Evolutionary conservation across 2,329 filamentous ascomycete genomes (phyloP).

Genomic region (Ustilaginoidea virens): DNA sequence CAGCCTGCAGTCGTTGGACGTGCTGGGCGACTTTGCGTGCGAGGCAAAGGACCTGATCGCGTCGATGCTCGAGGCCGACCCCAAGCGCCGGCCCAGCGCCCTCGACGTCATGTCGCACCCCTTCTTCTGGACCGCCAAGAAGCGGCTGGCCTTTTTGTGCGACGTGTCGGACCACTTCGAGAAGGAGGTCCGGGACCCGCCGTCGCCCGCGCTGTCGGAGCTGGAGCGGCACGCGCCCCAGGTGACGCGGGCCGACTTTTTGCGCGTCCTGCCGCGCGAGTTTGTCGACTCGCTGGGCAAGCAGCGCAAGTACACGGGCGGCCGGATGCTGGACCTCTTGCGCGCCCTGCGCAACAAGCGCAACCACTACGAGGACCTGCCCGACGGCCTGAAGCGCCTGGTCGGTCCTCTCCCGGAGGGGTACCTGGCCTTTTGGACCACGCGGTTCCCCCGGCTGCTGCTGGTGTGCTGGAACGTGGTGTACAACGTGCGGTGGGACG

Average conservation of each 20-base stretch:
- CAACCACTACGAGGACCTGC: conserved; percentile 96
- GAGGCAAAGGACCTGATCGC: conserved; percentile 79
- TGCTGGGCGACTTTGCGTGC: conserved; percentile 66
- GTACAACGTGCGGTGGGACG: conserved; percentile 46
- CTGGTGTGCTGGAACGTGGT: conserved; percentile 68
- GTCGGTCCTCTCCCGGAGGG: conserved; percentile 66
- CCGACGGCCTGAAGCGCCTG: conserved; percentile 51
- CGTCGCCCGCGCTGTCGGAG: conserved; percentile 48
- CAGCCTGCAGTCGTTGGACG: conserved; percentile 53
- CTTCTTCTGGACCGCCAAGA: conserved; percentile 90
- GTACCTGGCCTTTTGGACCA: conserved; percentile 73
- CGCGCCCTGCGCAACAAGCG: conserved; percentile 88
- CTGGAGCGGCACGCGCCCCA: conserved; percentile 37
- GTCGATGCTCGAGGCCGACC: conserved; percentile 52
- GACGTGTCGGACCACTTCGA: conserved; percentile 96
- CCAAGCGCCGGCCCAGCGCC: conserved; percentile 51
- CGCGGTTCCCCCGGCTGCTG: conserved; percentile 61
- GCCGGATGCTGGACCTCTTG: conserved; percentile 69
- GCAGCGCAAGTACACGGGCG: conserved; percentile 86
- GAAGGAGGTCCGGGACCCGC: conserved; percentile 73
- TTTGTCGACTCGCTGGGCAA: conserved; percentile 87
- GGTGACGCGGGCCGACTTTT: conserved; percentile 58
- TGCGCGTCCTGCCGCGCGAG: conserved; percentile 56
- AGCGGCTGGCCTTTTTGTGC: conserved; percentile 82
- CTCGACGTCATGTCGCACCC: conserved; percentile 77